Conservation (phyloP, 2,329 filamentous ascomycete species). For the Neodidymelliopsis sp. region DNA sequence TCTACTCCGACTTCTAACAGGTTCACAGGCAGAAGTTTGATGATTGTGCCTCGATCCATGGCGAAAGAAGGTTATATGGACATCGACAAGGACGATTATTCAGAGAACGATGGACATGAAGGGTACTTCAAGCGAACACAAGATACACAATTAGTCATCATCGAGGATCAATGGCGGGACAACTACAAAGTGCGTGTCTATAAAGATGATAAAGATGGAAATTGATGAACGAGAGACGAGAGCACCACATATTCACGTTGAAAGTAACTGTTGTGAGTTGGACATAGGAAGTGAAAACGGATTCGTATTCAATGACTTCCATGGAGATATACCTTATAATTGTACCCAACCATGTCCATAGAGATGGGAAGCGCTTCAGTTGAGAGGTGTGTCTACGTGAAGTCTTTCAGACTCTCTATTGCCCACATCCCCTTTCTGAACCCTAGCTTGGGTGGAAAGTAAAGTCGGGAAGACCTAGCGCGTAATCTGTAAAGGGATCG, state of each 20-base stretch:
- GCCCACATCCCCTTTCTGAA: no score
- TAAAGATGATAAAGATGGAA: constrained; percentile 24
- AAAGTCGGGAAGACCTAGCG: constrained; percentile 9
- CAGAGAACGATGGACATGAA: constrained; percentile 41
- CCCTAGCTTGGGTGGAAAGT: constrained; percentile 5
- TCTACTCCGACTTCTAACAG: constrained; percentile 1
- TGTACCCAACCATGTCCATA: no score
- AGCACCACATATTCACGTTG: no score
- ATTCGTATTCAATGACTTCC: no score
- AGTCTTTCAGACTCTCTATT: no score
- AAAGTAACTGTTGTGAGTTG: no score
- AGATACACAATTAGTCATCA: constrained; percentile 51
- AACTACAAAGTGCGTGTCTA: constrained; percentile 48
- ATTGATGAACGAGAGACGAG: not conserved
- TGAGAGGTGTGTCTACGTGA: no score
- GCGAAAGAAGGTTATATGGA: constrained; percentile 53
- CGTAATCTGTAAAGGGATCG: constrained; percentile 30
- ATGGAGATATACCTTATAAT: no score
- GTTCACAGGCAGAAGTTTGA: constrained; percentile 48
- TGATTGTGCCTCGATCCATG: constrained; percentile 51
- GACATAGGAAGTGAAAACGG: no score
- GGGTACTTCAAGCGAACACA: constrained; percentile 51
- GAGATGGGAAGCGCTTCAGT: no score
- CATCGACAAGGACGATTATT: constrained; percentile 49
- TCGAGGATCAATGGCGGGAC: constrained; percentile 53